phyloP scores from a whole-genome alignment of 768 basidiomycete species.

The Termitomyces heimii region DNA sequence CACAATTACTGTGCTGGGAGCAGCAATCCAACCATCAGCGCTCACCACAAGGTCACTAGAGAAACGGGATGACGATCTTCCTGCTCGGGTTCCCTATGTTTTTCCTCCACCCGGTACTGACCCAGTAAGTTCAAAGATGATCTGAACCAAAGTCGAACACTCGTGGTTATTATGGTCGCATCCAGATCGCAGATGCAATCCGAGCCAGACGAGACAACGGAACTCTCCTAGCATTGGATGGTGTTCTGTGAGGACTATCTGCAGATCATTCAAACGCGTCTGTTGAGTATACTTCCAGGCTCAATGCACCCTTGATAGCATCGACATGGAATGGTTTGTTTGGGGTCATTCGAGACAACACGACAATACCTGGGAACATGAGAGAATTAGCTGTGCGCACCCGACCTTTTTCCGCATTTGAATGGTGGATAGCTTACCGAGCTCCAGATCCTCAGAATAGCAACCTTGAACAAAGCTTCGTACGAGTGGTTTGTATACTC shows the following conservation, averaged over 20 bases:
- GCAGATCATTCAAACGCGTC: neutral
- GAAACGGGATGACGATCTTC: conserved; percentile 29
- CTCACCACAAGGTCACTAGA: neutral
- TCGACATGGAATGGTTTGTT: conserved; percentile 29
- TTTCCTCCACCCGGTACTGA: conserved; percentile 31
- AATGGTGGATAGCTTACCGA: neutral
- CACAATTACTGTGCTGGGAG: neutral
- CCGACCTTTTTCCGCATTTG: neutral
- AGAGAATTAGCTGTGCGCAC: conserved; percentile 28
- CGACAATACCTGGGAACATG: conserved; percentile 24
- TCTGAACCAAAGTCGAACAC: neutral
- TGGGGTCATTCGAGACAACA: conserved; percentile 22
- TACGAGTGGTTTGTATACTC: conserved; percentile 21
- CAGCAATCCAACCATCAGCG: neutral
- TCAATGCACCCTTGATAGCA: conserved; percentile 24
- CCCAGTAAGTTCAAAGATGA: conserved; percentile 12
- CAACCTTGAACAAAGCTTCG: conserved; percentile 21
- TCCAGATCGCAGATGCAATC: conserved; percentile 31
- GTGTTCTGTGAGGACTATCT: conserved; percentile 24
- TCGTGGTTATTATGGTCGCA: neutral
- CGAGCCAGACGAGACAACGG: conserved; percentile 27
- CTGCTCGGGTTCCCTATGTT: conserved; percentile 37
- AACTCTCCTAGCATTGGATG: conserved; percentile 31
- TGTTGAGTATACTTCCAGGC: conserved; percentile 7
- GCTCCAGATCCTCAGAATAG: conserved; percentile 21